These are phyloP conservation scores for Crucihimalaya himalaica DNA, from an alignment of 345 rosid species.

Conservation along the genomic window DNA sequence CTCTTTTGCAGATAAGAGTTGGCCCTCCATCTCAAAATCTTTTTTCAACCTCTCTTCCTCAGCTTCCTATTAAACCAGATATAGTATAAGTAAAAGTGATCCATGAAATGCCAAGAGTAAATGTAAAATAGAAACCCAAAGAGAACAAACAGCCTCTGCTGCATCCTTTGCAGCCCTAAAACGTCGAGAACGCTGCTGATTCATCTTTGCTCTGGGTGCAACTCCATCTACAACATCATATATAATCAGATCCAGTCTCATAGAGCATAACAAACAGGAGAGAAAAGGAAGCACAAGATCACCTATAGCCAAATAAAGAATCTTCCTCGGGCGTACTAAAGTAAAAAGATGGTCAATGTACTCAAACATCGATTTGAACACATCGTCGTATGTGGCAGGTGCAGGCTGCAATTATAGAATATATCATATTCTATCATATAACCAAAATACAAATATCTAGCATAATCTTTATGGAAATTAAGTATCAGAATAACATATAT, in stretches of 20 bases:
- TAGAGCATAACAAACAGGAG: neutral
- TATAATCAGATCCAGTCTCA: conserved; percentile 12
- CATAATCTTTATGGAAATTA: neutral
- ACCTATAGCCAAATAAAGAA: conserved; percentile 96
- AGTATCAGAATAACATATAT: neutral
- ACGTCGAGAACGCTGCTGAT: conserved; percentile 94
- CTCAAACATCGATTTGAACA: conserved; percentile 78
- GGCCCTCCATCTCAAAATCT: conserved; percentile 77
- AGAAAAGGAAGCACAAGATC: conserved; percentile 34
- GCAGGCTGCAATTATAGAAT: conserved; percentile 58
- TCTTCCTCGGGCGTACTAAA: conserved; percentile 95
- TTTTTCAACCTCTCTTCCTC: conserved; percentile 86
- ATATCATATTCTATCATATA: neutral
- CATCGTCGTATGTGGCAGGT: conserved; percentile 91
- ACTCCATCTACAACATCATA: conserved; percentile 75
- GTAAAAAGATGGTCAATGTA: conserved; percentile 90
- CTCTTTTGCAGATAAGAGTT: conserved; percentile 57
- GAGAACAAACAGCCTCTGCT: conserved; percentile 74
- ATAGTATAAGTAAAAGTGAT: conserved; percentile 5
- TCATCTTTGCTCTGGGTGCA: conserved; percentile 99
- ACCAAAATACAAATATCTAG: conserved; percentile 1
- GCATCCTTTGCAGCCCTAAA: conserved; percentile 98
- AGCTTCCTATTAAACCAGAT: conserved; percentile 61
- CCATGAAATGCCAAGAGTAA: conserved; percentile 16
- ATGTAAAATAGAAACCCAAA: conserved; percentile 2